phyloP scores from a whole-genome alignment of 352 stramenopile species.

The Phytophthora capsici region DNA sequence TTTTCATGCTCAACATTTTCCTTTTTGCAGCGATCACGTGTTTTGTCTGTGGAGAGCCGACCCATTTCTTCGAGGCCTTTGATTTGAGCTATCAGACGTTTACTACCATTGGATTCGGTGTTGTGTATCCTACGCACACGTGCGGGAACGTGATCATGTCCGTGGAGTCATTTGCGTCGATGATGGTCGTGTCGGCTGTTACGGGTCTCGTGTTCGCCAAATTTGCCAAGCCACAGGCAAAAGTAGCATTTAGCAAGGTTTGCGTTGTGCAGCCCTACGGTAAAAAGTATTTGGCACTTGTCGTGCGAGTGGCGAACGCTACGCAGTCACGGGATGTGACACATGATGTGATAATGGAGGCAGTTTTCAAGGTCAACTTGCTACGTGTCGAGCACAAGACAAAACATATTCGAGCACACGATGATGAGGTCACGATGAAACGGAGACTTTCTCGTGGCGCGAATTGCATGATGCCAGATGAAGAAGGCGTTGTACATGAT shows the following conservation, averaged over 20 bases:
- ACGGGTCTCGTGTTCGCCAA: conserved; percentile 88
- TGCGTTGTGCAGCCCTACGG: conserved; percentile 80
- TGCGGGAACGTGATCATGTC: conserved; percentile 80
- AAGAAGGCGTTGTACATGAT: conserved; percentile 26
- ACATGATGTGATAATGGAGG: conserved; percentile 87
- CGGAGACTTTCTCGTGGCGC: conserved; percentile 13
- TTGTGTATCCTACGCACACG: conserved; percentile 69
- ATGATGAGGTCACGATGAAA: conserved; percentile 23
- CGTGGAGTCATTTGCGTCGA: conserved; percentile 80
- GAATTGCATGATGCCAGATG: conserved; percentile 7
- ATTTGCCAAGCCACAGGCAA: conserved; percentile 78
- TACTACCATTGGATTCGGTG: conserved; percentile 84
- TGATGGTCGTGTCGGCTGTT: conserved; percentile 81
- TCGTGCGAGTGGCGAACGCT: conserved; percentile 82
- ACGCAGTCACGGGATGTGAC: conserved; percentile 82
- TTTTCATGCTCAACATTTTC: conserved; percentile 75
- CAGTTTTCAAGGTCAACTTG: conserved; percentile 79
- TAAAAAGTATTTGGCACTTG: conserved; percentile 74
- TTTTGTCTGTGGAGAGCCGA: conserved; percentile 59
- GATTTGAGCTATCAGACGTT: conserved; percentile 88
- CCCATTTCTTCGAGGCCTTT: conserved; percentile 64
- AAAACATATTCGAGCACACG: conserved; percentile 44
- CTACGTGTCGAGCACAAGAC: conserved; percentile 73
- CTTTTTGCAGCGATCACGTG: conserved; percentile 59
- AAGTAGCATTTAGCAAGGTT: conserved; percentile 83